Conservation (phyloP, 352 stramenopile genomes). For the Globisporangium cederbergense region DNA sequence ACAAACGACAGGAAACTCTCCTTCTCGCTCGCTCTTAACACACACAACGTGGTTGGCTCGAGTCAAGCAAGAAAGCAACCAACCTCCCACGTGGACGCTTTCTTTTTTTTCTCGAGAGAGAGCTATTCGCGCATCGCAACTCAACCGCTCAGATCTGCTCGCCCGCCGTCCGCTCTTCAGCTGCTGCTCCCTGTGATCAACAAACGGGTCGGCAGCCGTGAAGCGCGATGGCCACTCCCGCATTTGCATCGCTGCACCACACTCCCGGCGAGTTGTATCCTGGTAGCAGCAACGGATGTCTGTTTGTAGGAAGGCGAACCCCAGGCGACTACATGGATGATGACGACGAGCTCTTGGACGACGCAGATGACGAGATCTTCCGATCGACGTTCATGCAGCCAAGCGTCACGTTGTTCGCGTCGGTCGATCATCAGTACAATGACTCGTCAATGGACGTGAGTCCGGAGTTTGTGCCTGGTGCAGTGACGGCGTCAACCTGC, state of each 20-base stretch:
- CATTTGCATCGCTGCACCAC: conserved; percentile 14
- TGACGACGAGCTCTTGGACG: conserved; percentile 55
- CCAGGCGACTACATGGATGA: conserved; percentile 41
- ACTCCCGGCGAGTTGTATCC: conserved; percentile 18
- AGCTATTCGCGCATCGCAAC: conserved; percentile 6
- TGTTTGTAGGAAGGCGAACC: conserved; percentile 46
- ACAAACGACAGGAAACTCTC: conserved; percentile 10
- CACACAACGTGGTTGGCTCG: not conserved
- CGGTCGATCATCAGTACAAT: conserved; percentile 17
- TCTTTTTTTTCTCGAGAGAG: not conserved
- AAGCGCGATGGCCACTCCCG: conserved; percentile 16
- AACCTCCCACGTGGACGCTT: conserved; percentile 9
- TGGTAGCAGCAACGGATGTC: conserved; percentile 14
- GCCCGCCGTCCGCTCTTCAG: not conserved
- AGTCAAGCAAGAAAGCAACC: not conserved
- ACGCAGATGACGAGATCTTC: conserved; percentile 35
- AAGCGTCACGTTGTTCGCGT: conserved; percentile 10
- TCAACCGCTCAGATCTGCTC: not conserved
- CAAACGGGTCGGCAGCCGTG: not conserved
- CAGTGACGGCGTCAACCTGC: conserved; percentile 20
- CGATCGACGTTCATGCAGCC: conserved; percentile 43
- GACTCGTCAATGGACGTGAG: conserved; percentile 6
- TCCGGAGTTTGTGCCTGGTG: conserved; percentile 23
- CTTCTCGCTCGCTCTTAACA: not conserved
- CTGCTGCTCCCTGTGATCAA: conserved; percentile 3